Evolutionary conservation across 179 eudicot genomes (phyloP).

Genomic region (Actinidia arguta): DNA sequence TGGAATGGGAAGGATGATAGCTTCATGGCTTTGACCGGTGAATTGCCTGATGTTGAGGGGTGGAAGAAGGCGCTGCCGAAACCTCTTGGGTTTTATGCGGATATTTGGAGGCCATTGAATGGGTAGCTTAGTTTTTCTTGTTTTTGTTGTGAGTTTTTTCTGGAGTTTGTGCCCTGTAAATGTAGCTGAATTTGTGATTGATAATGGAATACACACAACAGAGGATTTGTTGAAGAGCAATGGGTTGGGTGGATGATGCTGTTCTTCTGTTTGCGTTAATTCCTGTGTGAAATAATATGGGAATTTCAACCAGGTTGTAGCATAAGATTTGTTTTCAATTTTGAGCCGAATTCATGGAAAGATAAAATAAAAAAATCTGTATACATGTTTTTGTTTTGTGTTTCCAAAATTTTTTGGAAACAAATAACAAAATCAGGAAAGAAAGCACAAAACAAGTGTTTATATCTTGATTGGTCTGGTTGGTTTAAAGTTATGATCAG

Average conservation of each 20-base stretch:
- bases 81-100: constrained; percentile 65
- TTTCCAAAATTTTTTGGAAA: too few relatives aligned
- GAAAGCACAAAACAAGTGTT: too few relatives aligned
- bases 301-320: background rate
- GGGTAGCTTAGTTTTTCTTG: background rate
- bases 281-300: background rate
- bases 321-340: background rate
- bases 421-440: too few relatives aligned
- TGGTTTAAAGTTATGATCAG: too few relatives aligned
- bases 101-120: constrained; percentile 58
- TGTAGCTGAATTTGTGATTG: background rate
- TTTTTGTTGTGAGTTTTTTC: constrained; percentile 2
- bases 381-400: too few relatives aligned
- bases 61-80: constrained; percentile 74
- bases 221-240: too few relatives aligned
- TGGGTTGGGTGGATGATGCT: background rate
- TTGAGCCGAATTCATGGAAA: background rate
- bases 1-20: constrained; percentile 77
- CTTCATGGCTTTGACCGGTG: constrained; percentile 73
- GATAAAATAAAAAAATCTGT: too few relatives aligned
- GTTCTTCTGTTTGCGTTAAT: constrained; percentile 10
- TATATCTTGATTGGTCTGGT: too few relatives aligned
- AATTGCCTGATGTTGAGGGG: constrained; percentile 44
- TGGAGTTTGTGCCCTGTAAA: background rate
- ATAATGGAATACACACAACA: background rate